Evolutionary conservation across 768 basidiomycete species (phyloP).

Genomic region (Cystofilobasidium capitatum): DNA sequence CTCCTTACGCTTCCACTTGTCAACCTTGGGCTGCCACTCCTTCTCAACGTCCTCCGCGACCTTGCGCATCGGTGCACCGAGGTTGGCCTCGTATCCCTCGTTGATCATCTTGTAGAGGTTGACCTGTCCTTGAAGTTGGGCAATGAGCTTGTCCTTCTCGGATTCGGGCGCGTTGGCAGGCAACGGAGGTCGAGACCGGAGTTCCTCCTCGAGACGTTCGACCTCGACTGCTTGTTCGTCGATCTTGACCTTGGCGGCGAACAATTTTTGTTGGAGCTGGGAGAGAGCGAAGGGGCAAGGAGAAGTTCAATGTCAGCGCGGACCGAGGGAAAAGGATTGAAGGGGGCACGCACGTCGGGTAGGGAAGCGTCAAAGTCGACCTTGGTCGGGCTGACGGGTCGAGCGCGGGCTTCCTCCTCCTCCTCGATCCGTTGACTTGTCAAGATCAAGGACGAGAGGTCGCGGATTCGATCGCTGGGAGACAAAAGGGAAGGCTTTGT

Average conservation of each 20-base stretch:
- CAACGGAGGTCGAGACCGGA: conserved; percentile 59
- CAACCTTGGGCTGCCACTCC: conserved; percentile 19
- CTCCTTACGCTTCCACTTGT: conserved; percentile 22
- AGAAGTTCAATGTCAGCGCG: background rate
- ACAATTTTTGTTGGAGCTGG: conserved; percentile 78
- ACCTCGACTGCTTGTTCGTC: conserved; percentile 76
- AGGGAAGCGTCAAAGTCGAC: conserved; percentile 46
- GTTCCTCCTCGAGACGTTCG: conserved; percentile 61
- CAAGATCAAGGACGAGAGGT: conserved; percentile 38
- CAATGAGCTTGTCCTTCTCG: conserved; percentile 55
- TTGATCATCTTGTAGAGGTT: conserved; percentile 17
- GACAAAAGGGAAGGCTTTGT: no score
- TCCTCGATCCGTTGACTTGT: conserved; percentile 64
- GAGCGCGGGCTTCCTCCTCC: conserved; percentile 41
- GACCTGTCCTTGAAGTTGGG: conserved; percentile 13
- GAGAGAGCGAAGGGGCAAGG: no score
- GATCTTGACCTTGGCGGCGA: conserved; percentile 63
- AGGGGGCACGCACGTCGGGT: conserved; percentile 6
- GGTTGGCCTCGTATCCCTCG: conserved; percentile 23
- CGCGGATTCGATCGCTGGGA: conserved; percentile 33
- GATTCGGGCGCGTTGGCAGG: conserved; percentile 56
- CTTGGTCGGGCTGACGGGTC: conserved; percentile 74
- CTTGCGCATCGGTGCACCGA: conserved; percentile 23
- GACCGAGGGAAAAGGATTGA: background rate
- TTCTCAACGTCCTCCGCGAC: conserved; percentile 25